Percentiles rank a stretch among this genome's conserved stretches.
These are phyloP conservation scores for Leucaena leucocephala DNA, from an alignment of 306 rosid genomes.

Conservation along the genomic window DNA sequence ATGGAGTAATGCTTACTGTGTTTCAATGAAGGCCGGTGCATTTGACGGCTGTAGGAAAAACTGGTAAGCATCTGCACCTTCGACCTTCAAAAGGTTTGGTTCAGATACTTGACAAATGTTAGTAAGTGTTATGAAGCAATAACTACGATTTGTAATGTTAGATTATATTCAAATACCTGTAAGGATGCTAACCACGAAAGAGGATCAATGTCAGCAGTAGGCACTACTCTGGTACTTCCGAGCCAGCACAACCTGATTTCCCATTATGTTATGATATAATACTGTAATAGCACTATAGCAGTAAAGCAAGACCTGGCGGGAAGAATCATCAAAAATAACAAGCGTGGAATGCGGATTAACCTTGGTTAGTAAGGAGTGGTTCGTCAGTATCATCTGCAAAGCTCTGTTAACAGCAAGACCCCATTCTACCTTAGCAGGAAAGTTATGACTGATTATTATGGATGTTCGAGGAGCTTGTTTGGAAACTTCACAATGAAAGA, in stretches of 20 bases:
- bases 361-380: constrained; percentile 65
- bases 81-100: constrained; percentile 57
- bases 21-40: constrained; percentile 87
- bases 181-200: constrained; percentile 77
- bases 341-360: constrained; percentile 38
- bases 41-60: constrained; percentile 89
- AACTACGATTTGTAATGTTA: not conserved
- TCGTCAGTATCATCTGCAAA: constrained; percentile 65
- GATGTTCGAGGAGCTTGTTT: constrained; percentile 58
- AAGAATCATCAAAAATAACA: constrained; percentile 16
- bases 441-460: constrained; percentile 63
- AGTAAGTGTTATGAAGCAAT: not conserved
- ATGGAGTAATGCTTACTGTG: constrained; percentile 60
- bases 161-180: constrained; percentile 54
- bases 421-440: constrained; percentile 69
- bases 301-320: not conserved
- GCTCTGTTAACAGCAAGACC: constrained; percentile 72
- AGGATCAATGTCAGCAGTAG: constrained; percentile 73
- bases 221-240: constrained; percentile 89
- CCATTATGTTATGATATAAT: constrained; percentile 14
- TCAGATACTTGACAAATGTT: constrained; percentile 17
- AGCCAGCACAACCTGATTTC: constrained; percentile 87
- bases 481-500: constrained; percentile 57
- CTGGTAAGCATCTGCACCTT: constrained; percentile 80
- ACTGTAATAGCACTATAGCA: not conserved